phyloP scores from a whole-genome alignment of 2,329 filamentous ascomycete species.

The Orbilia javanica region DNA sequence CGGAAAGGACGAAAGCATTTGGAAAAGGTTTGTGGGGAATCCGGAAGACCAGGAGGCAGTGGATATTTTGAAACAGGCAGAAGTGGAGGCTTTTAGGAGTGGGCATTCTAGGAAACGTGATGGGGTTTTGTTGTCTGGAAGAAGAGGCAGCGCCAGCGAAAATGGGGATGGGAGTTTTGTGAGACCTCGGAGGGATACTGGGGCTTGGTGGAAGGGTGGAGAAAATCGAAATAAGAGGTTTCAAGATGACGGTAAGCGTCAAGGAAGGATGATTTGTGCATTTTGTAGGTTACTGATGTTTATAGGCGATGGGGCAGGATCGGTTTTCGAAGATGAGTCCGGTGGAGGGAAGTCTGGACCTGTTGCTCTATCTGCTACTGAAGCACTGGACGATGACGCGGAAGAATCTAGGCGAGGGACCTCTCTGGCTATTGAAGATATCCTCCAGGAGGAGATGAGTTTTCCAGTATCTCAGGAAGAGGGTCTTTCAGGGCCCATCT shows the following conservation, averaged over 20 bases:
- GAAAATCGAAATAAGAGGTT: neutral
- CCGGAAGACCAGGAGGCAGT: conserved; percentile 38
- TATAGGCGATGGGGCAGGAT: conserved; percentile 3
- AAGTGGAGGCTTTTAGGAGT: conserved; percentile 33
- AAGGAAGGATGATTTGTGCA: conserved; percentile 1
- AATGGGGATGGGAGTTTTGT: conserved; percentile 21
- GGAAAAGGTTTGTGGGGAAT: conserved; percentile 44
- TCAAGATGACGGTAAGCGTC: conserved; percentile 9
- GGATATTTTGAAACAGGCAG: conserved; percentile 40
- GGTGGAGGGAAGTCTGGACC: neutral
- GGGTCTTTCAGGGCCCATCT: neutral
- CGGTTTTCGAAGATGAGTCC: neutral
- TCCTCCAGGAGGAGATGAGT: neutral
- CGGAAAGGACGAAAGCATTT: conserved; percentile 49
- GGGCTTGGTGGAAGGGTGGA: conserved; percentile 42
- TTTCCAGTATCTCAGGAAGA: neutral
- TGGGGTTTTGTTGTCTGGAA: conserved; percentile 8
- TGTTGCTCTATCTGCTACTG: neutral
- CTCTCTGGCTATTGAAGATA: neutral
- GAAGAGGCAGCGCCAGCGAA: neutral
- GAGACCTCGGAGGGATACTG: conserved; percentile 47
- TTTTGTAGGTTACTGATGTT: neutral
- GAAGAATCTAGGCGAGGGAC: neutral
- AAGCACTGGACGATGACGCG: neutral
- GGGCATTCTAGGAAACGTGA: conserved; percentile 17